Base-by-base conservation (phyloP, 2,329 filamentous ascomycete species). In the Calonectria hongkongensis region DNA sequence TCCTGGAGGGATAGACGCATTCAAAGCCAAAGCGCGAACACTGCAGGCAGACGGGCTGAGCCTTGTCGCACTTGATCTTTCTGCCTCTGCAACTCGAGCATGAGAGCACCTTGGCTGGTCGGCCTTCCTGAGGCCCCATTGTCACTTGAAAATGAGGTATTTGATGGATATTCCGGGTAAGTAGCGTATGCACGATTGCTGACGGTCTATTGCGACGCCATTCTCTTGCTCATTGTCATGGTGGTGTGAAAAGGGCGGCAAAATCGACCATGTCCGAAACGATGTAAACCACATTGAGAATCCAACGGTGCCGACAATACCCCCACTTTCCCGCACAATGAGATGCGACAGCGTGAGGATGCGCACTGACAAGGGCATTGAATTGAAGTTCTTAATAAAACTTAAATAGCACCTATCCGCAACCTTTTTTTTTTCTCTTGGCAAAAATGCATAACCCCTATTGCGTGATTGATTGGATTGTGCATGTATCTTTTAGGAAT, bases 21-120 rank as follows among this genome's bases (percentile, higher is more conserved):
- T 89, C 85, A 10, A 84, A 82, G 9, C 83, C 81, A 45, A 85
- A 84, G 63, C 86, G 87, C 27, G 85, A 77, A 78, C 91, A 92
- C 69, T 89, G 87, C 8, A 83, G 81, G 79, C 91, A 93, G 30
- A 73, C 56, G 6, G 91, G 91, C 72, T 87, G 85, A 43, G 85
- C 83, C 74, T 89, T 88, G 78, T 91, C 87, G 82, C 91, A 93
- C 75, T 89, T 91, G 54, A 92, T 85, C 79, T 92, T 93, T 73
- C 90, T 88, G 73, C 90, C 88, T 72, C 92, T 90, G 77, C 92
- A 94, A n/a, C 87, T 86, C 6, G 90, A 85, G 79, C 92, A 94
- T 45, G 85, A 87, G 58, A 88, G 80, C n/a, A 84, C 83, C 71
- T 85, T 85, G 54, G 74, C 72, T 0, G 72, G 71, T n/a, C 64